phyloP scores from a whole-genome alignment of 768 basidiomycete genomes.

The Panus rudis region DNA sequence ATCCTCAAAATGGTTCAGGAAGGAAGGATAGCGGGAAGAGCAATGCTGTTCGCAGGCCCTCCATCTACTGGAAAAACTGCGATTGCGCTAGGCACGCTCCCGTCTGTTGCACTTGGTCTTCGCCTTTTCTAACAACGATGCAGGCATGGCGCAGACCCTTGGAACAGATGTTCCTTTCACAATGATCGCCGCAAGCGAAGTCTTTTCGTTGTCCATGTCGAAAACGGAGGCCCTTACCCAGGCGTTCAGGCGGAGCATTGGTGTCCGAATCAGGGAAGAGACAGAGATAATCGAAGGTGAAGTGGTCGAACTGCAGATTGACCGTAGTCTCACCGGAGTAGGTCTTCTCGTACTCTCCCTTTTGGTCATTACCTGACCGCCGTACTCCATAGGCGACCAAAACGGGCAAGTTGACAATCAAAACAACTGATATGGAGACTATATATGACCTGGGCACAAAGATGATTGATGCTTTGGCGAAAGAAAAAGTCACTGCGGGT shows the following conservation, averaged over 20 bases:
- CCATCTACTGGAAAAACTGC: constrained; percentile 98
- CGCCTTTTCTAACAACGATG: neutral
- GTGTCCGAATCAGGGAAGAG: constrained; percentile 96
- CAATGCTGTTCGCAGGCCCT: constrained; percentile 95
- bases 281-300: constrained; percentile 97
- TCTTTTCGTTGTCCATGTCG: constrained; percentile 96
- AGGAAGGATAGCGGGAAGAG: constrained; percentile 89
- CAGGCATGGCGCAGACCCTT: constrained; percentile 94
- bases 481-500: constrained; percentile 93
- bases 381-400: constrained; percentile 73
- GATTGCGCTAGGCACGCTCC: constrained; percentile 79
- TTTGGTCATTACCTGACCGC: neutral
- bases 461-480: constrained; percentile 97
- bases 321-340: constrained; percentile 93
- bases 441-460: constrained; percentile 97
- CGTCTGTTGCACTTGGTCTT: neutral
- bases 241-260: constrained; percentile 92
- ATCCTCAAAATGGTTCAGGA: constrained; percentile 98
- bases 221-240: constrained; percentile 98
- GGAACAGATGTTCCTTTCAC: constrained; percentile 96
- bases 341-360: constrained; percentile 16
- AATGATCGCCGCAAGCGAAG: constrained; percentile 95
- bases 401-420: constrained; percentile 95
- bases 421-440: constrained; percentile 99
- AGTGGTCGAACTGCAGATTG: constrained; percentile 97